Conservation (phyloP, 352 stramenopile genomes). For the Phytophthora pisi region DNA sequence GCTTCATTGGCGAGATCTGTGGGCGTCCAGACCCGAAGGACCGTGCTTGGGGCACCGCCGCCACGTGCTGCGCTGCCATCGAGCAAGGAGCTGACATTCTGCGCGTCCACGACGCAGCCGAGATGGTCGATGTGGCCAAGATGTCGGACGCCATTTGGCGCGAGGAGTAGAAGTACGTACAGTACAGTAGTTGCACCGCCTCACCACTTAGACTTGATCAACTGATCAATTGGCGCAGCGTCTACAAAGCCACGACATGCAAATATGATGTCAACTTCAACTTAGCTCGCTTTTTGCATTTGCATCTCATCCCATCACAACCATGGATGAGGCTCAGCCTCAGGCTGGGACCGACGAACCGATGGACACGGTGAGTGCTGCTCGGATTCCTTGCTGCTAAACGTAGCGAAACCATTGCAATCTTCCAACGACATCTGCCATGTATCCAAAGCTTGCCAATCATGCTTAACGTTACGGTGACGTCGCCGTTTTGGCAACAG, state of each 20-base stretch:
- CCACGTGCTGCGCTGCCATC: slow-evolving; percentile 89
- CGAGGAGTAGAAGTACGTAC: slow-evolving; percentile 16
- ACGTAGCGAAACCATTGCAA: too few species aligned
- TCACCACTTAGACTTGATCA: slow-evolving; percentile 4
- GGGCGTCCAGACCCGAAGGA: slow-evolving; percentile 82
- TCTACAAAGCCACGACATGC: not conserved
- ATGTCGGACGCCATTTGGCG: slow-evolving; percentile 94
- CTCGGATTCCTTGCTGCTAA: too few species aligned
- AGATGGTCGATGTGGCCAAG: slow-evolving; percentile 89
- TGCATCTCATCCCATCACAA: not conserved
- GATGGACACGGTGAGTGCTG: not conserved
- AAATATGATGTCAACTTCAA: not conserved
- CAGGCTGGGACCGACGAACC: not conserved
- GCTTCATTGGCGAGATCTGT: slow-evolving; percentile 97
- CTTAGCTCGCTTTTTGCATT: not conserved
- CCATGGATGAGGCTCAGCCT: too few species aligned
- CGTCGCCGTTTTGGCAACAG: too few species aligned
- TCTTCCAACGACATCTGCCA: too few species aligned
- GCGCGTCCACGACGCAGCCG: slow-evolving; percentile 95
- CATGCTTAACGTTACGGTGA: too few species aligned
- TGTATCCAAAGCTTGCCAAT: too few species aligned
- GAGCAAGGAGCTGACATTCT: slow-evolving; percentile 89
- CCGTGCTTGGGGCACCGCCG: slow-evolving; percentile 92
- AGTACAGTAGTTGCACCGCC: slow-evolving; percentile 4
- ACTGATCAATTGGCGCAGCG: not conserved